phyloP scores from a whole-genome alignment of 2,329 filamentous ascomycete genomes.

The Chalara sp. region DNA sequence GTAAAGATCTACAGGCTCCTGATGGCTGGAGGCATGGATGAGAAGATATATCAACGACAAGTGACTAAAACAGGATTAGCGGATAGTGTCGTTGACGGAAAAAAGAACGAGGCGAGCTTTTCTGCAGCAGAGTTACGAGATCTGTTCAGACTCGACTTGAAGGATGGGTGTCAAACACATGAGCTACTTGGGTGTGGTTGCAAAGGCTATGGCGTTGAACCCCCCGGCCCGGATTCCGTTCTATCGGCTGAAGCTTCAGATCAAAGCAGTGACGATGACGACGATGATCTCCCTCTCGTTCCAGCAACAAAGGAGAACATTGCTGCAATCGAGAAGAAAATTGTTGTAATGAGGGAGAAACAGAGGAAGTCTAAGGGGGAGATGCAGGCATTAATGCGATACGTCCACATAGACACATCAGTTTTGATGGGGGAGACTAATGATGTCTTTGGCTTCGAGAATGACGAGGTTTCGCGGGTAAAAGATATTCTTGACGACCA shows the following conservation, averaged over 20 bases:
- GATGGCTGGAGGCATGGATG: constrained; percentile 62
- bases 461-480: constrained; percentile 27
- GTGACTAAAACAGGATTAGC: constrained; percentile 64
- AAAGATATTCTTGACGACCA: constrained; percentile 39
- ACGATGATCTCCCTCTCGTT: constrained; percentile 26
- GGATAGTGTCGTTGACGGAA: constrained; percentile 65
- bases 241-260: constrained; percentile 7
- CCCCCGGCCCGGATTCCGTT: constrained; percentile 8
- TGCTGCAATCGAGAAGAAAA: constrained; percentile 35
- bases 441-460: constrained; percentile 25
- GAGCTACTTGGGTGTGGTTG: constrained; percentile 59
- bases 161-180: constrained; percentile 58
- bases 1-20: constrained; percentile 66
- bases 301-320: constrained; percentile 39
- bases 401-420: constrained; percentile 42
- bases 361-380: constrained; percentile 29
- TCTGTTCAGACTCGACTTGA: constrained; percentile 58
- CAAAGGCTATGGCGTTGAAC: constrained; percentile 41
- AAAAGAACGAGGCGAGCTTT: constrained; percentile 53
- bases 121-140: constrained; percentile 59
- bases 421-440: constrained; percentile 27
- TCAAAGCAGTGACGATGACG: constrained; percentile 12
- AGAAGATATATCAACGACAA: constrained; percentile 71
- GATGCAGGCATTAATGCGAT: constrained; percentile 46
- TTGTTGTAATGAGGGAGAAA: constrained; percentile 27